Base-by-base conservation (phyloP, 352 stramenopile genomes). In the Phytophthora macrochlamydospora region DNA sequence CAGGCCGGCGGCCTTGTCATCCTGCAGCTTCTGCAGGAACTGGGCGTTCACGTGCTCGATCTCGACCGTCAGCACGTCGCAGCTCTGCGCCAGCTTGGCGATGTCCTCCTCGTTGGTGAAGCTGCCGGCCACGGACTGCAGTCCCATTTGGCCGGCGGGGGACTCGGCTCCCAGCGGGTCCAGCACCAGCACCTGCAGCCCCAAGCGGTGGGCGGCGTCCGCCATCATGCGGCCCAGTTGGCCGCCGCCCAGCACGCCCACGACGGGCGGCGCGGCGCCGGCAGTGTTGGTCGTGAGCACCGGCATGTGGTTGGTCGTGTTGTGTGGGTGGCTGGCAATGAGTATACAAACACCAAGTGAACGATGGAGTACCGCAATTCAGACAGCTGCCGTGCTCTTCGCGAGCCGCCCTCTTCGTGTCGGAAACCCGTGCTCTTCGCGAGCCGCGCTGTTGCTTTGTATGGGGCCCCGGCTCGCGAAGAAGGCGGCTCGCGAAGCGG, bases 191-290 rank as follows among this genome's bases (percentile, higher is more conserved):
- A 99, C 89, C 67, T 93, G 60, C 24, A 99, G 78, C 32, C 95
- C 95, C 7, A 99, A 81, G 32, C 97, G 95, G 62, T 98, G 94
- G 7, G 93, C 95, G 46, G 98, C 96, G 52, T 98, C 78, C n/a
- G 92, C 95, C 96, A 99, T 99, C 97, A 99, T 99, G 65, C 97
- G 95, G 49, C 97, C 97, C 46, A 99, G 82, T 73, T 99, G 97
- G 46, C 97, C 97, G 56, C 97, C 97, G 56, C 97, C 97, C 28
- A 99, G 79, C 38, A 98, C 87, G 56, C 94, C 92, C 53, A 98
- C 83, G 14, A 91, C 81, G 44, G 86, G 84, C 53, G 75, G 79
- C 43, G 75, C 71, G n/a, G 59, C 29, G 44, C 75, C 78, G 3
- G n/a, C 64, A 53, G 56, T 33, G 30, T 59, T 65, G 7, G 69